Evolutionary conservation across 1,284 basidiomycete genomes (phyloP).

Genomic region (Trichosporon coremiiforme): DNA sequence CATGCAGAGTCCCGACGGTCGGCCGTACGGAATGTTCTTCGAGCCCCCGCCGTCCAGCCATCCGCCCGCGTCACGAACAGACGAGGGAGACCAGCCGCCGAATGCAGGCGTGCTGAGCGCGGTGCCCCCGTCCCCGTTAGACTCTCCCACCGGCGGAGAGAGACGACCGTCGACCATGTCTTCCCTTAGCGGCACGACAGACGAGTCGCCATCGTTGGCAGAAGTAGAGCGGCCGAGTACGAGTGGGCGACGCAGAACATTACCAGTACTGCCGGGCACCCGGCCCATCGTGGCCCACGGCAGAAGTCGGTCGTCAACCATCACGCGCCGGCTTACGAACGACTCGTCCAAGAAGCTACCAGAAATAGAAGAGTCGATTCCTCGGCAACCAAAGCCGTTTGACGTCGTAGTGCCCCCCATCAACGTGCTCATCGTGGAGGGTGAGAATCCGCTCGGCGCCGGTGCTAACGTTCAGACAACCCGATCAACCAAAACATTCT

Average conservation of each 20-base stretch:
- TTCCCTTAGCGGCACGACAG: slow-evolving; percentile 23
- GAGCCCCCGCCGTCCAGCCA: slow-evolving; percentile 63
- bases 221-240: slow-evolving; percentile 17
- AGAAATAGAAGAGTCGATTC: slow-evolving; percentile 14
- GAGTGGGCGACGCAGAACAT: slow-evolving; percentile 36
- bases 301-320: slow-evolving; percentile 36
- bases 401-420: slow-evolving; percentile 82
- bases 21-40: slow-evolving; percentile 92
- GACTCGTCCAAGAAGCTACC: slow-evolving; percentile 13
- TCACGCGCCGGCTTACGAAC: slow-evolving; percentile 21
- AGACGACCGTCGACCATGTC: slow-evolving; percentile 38
- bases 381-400: slow-evolving; percentile 19
- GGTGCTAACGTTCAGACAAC: slow-evolving; percentile 70
- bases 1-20: slow-evolving; percentile 88
- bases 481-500: slow-evolving; percentile 98
- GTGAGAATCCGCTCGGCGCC: slow-evolving; percentile 58
- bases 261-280: slow-evolving; percentile 35
- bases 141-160: slow-evolving; percentile 25
- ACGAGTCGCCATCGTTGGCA: slow-evolving; percentile 24
- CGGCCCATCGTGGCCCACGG: slow-evolving; percentile 45
- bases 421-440: slow-evolving; percentile 93
- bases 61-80: background rate
- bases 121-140: background rate
- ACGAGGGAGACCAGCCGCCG: background rate
- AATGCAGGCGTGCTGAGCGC: background rate